Evolutionary conservation across 352 stramenopile species (phyloP), one percentile per base, ranked within the genome.

Genomic region (Saprolegnia diclina): DNA sequence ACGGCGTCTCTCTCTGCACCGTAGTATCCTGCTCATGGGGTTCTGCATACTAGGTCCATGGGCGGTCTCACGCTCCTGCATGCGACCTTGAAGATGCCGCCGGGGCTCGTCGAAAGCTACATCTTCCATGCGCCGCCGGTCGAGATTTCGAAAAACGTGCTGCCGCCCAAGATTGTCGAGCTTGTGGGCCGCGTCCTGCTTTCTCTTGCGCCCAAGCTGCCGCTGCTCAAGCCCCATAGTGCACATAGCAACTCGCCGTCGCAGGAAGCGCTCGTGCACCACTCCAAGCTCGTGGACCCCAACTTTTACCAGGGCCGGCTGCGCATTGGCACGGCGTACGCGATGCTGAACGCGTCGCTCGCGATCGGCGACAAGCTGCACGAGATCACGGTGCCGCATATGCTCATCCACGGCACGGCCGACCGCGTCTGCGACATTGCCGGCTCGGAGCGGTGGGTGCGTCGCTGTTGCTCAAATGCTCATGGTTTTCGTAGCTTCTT

Each of bases 231-330:
- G 18, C 81, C 79, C 37, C 83, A 91, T 71, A 77, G 73, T 7
- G 80, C 80, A 22, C 81, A 81, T 54, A 88, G 88, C 71, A 89
- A 75, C 42, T 90, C 79, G 37, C 76, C 82, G 0, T 79, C 87
- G 45, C 75, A 90, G 38, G 82, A 77, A 1, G 79, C 78, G 16
- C 22, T 79, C 22, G 72, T 89, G 0, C 79, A 91, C 37, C 75
- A 73, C 5, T 74, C 85, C 38, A 90, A 90, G 62, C 68, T 70
- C 18, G 61, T 75, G 7, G 85, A 93, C 54, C 80, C 82, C 14
- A 75, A 91, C 46, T 91, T 90, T 62, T 93, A 93, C 64, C 77
- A 80, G 18, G 85, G 85, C 22, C 77, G 81, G 16, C 76, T 93
- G 72, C 82, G 83, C 44, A 79, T 93, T 56, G 85, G 85, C 65